Evolutionary conservation across 768 basidiomycete species (phyloP).

Genomic region (Scleroderma bovista): DNA sequence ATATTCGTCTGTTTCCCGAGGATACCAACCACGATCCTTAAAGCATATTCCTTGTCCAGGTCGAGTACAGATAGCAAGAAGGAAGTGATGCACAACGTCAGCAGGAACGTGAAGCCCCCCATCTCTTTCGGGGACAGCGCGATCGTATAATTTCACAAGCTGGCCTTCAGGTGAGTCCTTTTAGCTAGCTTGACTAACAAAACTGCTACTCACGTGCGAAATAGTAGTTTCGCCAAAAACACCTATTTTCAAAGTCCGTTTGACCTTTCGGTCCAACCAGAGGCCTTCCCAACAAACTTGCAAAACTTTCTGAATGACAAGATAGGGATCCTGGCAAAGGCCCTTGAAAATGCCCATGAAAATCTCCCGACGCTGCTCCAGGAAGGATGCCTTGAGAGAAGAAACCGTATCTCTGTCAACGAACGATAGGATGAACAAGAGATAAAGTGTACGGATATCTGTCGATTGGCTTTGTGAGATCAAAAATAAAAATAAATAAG

Average conservation of each 20-base stretch:
- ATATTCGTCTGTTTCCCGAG: conserved; percentile 52
- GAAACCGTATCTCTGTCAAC: conserved; percentile 43
- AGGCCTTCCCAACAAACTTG: conserved; percentile 74
- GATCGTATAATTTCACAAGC: conserved; percentile 74
- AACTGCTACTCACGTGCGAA: conserved; percentile 45
- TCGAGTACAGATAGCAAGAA: conserved; percentile 75
- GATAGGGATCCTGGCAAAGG: conserved; percentile 58
- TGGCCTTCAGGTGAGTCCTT: conserved; percentile 18
- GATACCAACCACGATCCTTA: conserved; percentile 87
- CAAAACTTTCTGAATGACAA: conserved; percentile 55
- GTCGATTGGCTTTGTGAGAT: conserved; percentile 1
- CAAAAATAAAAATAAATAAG: neutral
- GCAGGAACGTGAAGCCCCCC: conserved; percentile 58
- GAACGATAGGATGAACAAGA: conserved; percentile 72
- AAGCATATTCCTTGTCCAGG: conserved; percentile 87
- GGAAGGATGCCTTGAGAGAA: conserved; percentile 55
- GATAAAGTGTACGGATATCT: conserved; percentile 76
- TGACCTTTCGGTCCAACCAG: conserved; percentile 70
- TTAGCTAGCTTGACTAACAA: neutral
- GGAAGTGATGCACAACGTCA: conserved; percentile 81
- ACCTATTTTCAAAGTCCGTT: conserved; percentile 62
- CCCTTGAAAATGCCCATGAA: conserved; percentile 74
- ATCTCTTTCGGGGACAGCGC: conserved; percentile 42
- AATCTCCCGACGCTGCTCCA: conserved; percentile 64
- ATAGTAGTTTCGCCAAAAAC: conserved; percentile 66